Percentiles rank a stretch among this genome's conserved stretches.
phyloP scores from a whole-genome alignment of 345 rosid species.

The Rhodomyrtus tomentosa region DNA sequence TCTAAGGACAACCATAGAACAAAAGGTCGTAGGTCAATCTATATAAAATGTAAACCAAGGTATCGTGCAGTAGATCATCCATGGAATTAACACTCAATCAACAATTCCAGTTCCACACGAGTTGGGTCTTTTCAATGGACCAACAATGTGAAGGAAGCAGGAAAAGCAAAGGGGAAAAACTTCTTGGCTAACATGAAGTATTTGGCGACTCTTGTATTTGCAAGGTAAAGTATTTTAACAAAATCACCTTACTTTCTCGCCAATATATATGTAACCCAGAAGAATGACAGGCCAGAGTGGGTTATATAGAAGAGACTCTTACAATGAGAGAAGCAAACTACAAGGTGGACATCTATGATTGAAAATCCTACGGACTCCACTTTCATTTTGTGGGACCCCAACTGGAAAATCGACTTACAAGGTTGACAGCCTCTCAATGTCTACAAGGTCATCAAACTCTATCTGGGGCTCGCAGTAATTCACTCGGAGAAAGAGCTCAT shows the following conservation, averaged over 20 bases:
- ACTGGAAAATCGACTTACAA: background rate
- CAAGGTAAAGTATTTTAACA: background rate
- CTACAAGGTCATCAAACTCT: background rate
- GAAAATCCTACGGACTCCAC: background rate
- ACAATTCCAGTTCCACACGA: background rate
- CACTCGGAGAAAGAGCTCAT: background rate
- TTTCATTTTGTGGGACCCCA: background rate
- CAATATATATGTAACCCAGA: background rate
- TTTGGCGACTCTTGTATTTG: background rate
- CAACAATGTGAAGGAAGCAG: background rate
- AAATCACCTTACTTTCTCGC: background rate
- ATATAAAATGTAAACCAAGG: background rate
- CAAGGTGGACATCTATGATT: background rate
- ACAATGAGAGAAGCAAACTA: background rate
- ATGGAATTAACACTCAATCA: background rate
- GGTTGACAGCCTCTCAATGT: background rate
- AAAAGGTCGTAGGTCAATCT: background rate
- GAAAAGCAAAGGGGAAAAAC: background rate
- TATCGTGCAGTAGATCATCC: background rate
- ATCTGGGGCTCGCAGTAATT: fast-evolving
- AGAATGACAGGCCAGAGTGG: background rate
- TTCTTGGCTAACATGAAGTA: background rate
- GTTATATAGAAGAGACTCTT: background rate
- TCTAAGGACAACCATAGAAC: background rate
- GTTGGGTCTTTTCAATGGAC: background rate